Base-by-base conservation (phyloP, 306 rosid species). In the Urtica urens region DNA sequence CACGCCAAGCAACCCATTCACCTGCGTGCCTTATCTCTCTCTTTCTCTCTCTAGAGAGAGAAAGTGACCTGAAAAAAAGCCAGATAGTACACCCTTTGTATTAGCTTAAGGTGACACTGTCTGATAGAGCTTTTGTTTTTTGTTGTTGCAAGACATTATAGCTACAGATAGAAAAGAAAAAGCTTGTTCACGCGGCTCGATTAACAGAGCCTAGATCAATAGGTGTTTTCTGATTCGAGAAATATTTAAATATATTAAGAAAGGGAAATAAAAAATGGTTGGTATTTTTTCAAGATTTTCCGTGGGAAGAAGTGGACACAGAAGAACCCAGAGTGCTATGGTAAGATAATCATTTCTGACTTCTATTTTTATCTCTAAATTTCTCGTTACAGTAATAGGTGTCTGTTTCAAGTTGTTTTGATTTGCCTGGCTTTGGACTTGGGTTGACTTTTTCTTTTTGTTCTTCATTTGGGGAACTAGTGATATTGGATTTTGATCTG, bases 241-340 rank as follows among this genome's bases (percentile, higher is more conserved):
- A 17, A 23, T n/a, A n/a, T n/a, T n/a, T n/a, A n/a, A n/a, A n/a
- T n/a, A n/a, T n/a, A n/a, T n/a, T n/a, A n/a, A n/a, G n/a, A 43
- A 4, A 23, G 3, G 24, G 57, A 17, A 18, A 25, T 42, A 15
- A 37, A 44, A 16, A 41, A 85, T 90, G 99, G 99, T 85, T 67
- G 95, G 99, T 52, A 54, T 90, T 55, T 90, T 90, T 79, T 90
- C 99, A 2, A 77, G 87, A 70, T 85, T 90, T 59, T 78, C 95
- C 27, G 78, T 60, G 47, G 75, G 82, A 61, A 79, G 81, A 65
- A 61, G 64, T 41, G 67, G 63, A 21, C 99, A 90, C 72, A 83
- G 99, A 48, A 78, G 99, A n/a, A 78, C 82, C 17, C 99, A 85
- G 58, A 90, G 99, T 41, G 95, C 95, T 10, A 45, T 90, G 38